Evolutionary conservation across 768 basidiomycete species (phyloP), one percentile per base, ranked within the genome.

Genomic region (Tulasnella calospora): DNA sequence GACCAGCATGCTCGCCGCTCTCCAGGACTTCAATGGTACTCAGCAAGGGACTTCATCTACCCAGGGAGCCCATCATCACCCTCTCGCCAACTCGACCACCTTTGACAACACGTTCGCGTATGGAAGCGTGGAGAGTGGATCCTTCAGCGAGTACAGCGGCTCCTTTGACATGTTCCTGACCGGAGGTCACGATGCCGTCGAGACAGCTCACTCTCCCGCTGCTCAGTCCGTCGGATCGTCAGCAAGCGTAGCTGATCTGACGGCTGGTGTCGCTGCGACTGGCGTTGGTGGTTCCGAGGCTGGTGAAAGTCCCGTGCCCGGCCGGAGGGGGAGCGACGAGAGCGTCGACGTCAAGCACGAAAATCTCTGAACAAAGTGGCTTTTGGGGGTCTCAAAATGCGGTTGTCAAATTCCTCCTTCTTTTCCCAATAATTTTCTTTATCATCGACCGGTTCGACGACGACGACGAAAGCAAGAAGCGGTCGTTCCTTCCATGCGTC

Each of bases 1-100:
- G 36, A 94, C 93, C 78, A 94, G 92, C 84, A 95, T 95, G 94
- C 89, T 95, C 81, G 94, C 94, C 47, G 93, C 93, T 13, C 87
- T 95, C 81, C 93, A 94, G 83, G 90, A 90, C 71, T 27, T 44
- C 67, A 71, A 35, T 35, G 7, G 7, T 35, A 8, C 70, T 21
- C 33, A 71, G 35, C 70, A 71, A 23, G 70, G 35, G 9, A 35
- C 23, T 21, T 41, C 35, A 21, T 35, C 35, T 23, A 41, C 19
- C 19, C 70, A 71, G 70, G 51, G 51, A 51, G 21, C 51, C 51
- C 51, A 51, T n/a, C 51, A 51, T n/a, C 70, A 71, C 30, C 70
- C 70, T 41, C 70, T 71, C 30, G 35, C 70, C 33, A 71, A 71
- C 70, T 51, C 51, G 51, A 71, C 33, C 30, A 17, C 70, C 21